Conservation (phyloP, 192 early-diverging fungal genomes). For the Coemansia sp. region DNA sequence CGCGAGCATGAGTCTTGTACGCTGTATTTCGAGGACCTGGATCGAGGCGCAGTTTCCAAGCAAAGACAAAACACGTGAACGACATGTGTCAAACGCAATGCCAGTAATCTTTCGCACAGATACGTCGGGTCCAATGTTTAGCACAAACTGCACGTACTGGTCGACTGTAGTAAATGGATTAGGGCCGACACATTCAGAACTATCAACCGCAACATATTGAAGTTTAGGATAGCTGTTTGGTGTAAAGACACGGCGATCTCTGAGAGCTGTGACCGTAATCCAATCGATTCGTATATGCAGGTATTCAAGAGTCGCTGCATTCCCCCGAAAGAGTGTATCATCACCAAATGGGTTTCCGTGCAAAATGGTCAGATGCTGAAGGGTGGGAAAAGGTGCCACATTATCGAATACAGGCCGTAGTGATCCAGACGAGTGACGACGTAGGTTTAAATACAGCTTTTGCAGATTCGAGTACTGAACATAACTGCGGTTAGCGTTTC, state of each 20-base stretch:
- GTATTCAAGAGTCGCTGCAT: not conserved
- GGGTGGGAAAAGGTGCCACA: not conserved
- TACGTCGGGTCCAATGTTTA: not conserved
- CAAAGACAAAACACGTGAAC: not conserved
- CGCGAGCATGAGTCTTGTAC: not conserved
- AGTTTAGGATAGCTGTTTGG: not conserved
- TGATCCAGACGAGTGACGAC: not conserved
- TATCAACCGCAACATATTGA: not conserved
- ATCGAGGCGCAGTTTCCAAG: not conserved
- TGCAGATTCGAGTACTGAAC: not conserved
- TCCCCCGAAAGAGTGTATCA: not conserved
- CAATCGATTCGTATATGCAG: not conserved
- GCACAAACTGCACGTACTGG: not conserved
- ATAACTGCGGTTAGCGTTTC: not conserved
- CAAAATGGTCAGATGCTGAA: not conserved
- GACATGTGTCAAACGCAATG: not conserved
- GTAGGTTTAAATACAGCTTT: not conserved
- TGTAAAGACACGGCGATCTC: not conserved
- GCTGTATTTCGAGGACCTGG: not conserved
- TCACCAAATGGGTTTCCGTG: not conserved
- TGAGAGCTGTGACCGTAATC: not conserved
- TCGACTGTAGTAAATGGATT: not conserved
- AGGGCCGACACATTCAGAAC: not conserved
- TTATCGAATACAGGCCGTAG: not conserved
- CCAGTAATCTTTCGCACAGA: not conserved